Percentiles rank a stretch among this genome's conserved stretches.
phyloP scores from a whole-genome alignment of 2,329 filamentous ascomycete species.

The Cytospora leucostoma region DNA sequence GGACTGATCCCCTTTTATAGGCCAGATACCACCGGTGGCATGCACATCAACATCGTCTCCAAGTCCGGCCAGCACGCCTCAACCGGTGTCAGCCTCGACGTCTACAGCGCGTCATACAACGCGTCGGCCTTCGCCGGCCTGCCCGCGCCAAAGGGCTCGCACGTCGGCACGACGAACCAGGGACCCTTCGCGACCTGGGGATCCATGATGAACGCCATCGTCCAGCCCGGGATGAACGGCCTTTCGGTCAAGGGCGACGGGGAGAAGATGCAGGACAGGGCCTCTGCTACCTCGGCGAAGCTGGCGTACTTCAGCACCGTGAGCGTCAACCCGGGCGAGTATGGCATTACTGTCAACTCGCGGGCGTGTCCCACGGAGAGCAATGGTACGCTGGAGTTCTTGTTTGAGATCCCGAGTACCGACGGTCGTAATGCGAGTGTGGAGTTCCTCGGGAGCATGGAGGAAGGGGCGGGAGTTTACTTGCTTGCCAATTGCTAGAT shows the following conservation, averaged over 20 bases:
- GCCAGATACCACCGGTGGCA: slow-evolving; percentile 14
- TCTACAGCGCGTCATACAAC: slow-evolving; percentile 27
- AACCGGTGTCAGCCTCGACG: slow-evolving; percentile 24
- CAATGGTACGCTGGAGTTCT: slow-evolving; percentile 17
- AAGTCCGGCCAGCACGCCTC: slow-evolving; percentile 1
- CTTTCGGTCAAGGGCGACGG: background rate
- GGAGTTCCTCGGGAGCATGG: slow-evolving; percentile 17
- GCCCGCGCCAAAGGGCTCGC: slow-evolving; percentile 2
- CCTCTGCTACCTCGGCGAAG: background rate
- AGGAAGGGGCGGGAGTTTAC: slow-evolving; percentile 24
- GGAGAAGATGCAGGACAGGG: slow-evolving; percentile 11
- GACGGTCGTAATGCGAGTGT: slow-evolving; percentile 26
- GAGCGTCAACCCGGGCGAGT: slow-evolving; percentile 25
- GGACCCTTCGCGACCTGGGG: slow-evolving; percentile 27
- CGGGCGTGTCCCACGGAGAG: slow-evolving; percentile 15
- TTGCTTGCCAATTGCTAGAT: slow-evolving; percentile 25
- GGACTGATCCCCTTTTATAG: background rate
- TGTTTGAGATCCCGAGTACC: slow-evolving; percentile 26
- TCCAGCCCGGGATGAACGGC: background rate
- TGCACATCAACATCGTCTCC: slow-evolving; percentile 15
- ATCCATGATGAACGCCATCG: slow-evolving; percentile 23
- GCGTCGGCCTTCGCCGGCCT: slow-evolving; percentile 4
- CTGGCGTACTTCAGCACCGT: slow-evolving; percentile 26
- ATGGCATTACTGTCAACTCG: slow-evolving; percentile 26
- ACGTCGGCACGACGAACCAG: slow-evolving; percentile 6